Evolutionary conservation across 1,139 yeast genomes (phyloP), one percentile per base, ranked within the genome.

Genomic region (Zygoascus hellenicus): DNA sequence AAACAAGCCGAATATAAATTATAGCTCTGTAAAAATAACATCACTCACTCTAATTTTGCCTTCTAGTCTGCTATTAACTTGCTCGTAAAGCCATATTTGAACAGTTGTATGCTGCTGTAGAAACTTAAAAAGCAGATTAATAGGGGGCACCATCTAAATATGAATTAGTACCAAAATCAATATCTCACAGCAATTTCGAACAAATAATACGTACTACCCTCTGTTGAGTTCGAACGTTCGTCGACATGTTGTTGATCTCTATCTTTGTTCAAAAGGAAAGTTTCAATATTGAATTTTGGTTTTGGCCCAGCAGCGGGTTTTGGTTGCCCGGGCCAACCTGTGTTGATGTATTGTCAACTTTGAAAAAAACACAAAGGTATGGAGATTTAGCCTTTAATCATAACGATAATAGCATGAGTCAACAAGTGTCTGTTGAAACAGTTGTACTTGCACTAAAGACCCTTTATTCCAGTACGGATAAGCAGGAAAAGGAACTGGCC

Each of bases 71-170:
- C 77, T 74, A 31, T 80, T 81, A 0, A 83, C 77, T 63, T 92
- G 97, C 60, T 92, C 97, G 58, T 75, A 89, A 22, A 90, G 72
- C 97, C 97, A 90, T 39, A 90, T 79, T 17, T 83, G 79, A 36
- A 90, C 97, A 16, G 74, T 70, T 1, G 84, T 72, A 56, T 87
- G 94, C 58, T 83, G 86, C 63, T 90, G 97, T 52, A 92, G 73
- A 62, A 80, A 85, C 65, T 85, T 83, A 72, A 90, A 92, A 48
- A 92, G 79, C 61, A 89, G 80, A 65, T 89, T 90, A 67, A 90
- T 88, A 32, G 98, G 98, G 46, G 96, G 96, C 48, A 88, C 76
- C 74, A 82, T 77, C 68, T 73, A 47, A 17, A 6, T 16, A 30
- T 39, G 39, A 33, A 52, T 50, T 34, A 49, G 46, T 36, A 42